phyloP scores from a whole-genome alignment of 331 rosid genomes.

The Phaseolus coccineus region DNA sequence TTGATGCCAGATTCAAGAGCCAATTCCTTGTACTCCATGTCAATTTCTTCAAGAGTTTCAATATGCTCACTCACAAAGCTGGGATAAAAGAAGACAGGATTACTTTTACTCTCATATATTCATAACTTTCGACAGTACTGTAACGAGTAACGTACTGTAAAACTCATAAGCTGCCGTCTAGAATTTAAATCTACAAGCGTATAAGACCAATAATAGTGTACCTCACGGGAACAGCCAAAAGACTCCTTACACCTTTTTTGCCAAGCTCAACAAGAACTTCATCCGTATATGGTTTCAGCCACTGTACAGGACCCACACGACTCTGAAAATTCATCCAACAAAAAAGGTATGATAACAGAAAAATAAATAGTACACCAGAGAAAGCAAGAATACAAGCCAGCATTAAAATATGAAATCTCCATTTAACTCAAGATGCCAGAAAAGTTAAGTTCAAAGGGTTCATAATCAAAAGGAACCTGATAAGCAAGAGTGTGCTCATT shows the following conservation, averaged over 20 bases:
- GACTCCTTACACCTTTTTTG: constrained; percentile 88
- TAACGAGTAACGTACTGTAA: neutral
- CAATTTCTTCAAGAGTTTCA: constrained; percentile 98
- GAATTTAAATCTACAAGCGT: neutral
- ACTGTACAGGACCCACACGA: constrained; percentile 99
- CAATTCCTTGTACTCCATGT: constrained; percentile 91
- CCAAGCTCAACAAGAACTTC: constrained; percentile 97
- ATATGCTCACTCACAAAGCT: constrained; percentile 99
- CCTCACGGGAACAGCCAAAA: constrained; percentile 99
- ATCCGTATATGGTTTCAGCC: constrained; percentile 98
- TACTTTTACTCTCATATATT: constrained; percentile 24
- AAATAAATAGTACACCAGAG: neutral
- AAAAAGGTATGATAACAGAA: constrained; percentile 27
- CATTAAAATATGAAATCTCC: constrained; percentile 1
- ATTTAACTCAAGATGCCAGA: constrained; percentile 21
- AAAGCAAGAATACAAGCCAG: constrained; percentile 11
- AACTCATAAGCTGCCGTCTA: neutral
- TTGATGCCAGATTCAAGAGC: constrained; percentile 95
- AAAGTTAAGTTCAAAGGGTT: constrained; percentile 22
- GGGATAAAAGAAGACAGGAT: constrained; percentile 35
- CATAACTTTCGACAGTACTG: constrained; percentile 14
- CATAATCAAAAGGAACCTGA: constrained; percentile 66
- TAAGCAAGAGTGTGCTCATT: constrained; percentile 95
- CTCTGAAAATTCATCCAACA: constrained; percentile 65
- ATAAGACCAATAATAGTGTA: constrained; percentile 40